These are phyloP conservation scores for Teratosphaeria viscida DNA, from an alignment of 2,329 filamentous ascomycete species.

Conservation along the genomic window DNA sequence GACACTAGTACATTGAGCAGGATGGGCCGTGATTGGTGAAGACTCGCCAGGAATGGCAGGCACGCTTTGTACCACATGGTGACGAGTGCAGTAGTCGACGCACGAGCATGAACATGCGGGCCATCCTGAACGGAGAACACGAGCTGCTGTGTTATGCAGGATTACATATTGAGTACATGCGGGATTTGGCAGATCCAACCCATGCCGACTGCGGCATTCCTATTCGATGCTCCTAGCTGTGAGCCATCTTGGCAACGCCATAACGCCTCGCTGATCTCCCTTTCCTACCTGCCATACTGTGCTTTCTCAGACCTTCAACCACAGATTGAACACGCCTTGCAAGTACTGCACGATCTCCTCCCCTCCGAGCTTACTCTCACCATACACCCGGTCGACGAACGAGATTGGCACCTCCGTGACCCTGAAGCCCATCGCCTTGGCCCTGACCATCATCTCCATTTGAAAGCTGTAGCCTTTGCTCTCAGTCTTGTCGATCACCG, in stretches of 20 bases:
- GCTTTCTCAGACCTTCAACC: conserved; percentile 35
- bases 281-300: background rate
- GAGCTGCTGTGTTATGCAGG: background rate
- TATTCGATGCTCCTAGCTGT: background rate
- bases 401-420: conserved; percentile 93
- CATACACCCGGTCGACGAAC: conserved; percentile 92
- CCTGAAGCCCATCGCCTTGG: conserved; percentile 88
- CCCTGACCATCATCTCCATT: conserved; percentile 99
- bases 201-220: background rate
- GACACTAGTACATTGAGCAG: background rate
- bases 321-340: conserved; percentile 48
- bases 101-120: background rate
- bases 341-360: conserved; percentile 96
- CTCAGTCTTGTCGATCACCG: conserved; percentile 81
- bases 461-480: conserved; percentile 98
- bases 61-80: background rate
- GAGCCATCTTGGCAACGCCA: background rate
- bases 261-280: background rate
- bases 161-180: background rate
- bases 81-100: background rate
- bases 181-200: background rate
- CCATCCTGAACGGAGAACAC: background rate
- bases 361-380: conserved; percentile 86
- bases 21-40: background rate
- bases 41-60: background rate